Evolutionary conservation across 768 basidiomycete species (phyloP), one percentile per base, ranked within the genome.

Genomic region (Leccinellum luteum): DNA sequence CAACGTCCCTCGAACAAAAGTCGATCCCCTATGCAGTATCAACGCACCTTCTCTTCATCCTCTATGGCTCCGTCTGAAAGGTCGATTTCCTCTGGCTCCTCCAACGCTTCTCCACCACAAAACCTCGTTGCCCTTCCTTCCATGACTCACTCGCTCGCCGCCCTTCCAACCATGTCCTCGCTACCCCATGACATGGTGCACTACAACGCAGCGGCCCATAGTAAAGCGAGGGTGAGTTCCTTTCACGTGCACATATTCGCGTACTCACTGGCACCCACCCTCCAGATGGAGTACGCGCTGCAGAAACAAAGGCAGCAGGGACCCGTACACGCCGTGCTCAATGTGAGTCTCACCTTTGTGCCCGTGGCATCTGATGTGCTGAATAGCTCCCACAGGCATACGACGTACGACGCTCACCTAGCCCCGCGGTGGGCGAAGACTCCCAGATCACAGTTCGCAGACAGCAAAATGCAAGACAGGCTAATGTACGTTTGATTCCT

Each of bases 61-160:
- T 74, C 73, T 14, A 73, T 73, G 71, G 67, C 59, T 21, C 64
- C 63, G 41, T 72, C 71, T 30, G 69, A 74, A 59, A 60, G 70
- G 62, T 73, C 70, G 43, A 69, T 62, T 23, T 72, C 71, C 54
- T 73, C 71, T 54, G 61, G 62, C 50, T 73, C 73, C 7, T 69
- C 73, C 57, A 59, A 62, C 21, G 57, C 71, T 14, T 71, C 73
- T 23, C 69, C 69, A 8, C 71, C 71, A 52, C 58, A 56, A 23
- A 64, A 67, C 23, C 69, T 74, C 52, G 63, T 63, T 12, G 57
- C 71, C 28, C 62, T 74, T 10, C 71, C 71, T 2, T 65, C 72
- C 59, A 68, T 73, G 71, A 69, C 59, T 6, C 71, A 74, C 56
- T 71, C 69, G 54, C 67, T 73, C 52, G 71, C 67, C 25, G 52